These are phyloP conservation scores for Beauveria pseudobassiana DNA, from an alignment of 2,329 filamentous ascomycete species.

Conservation along the genomic window DNA sequence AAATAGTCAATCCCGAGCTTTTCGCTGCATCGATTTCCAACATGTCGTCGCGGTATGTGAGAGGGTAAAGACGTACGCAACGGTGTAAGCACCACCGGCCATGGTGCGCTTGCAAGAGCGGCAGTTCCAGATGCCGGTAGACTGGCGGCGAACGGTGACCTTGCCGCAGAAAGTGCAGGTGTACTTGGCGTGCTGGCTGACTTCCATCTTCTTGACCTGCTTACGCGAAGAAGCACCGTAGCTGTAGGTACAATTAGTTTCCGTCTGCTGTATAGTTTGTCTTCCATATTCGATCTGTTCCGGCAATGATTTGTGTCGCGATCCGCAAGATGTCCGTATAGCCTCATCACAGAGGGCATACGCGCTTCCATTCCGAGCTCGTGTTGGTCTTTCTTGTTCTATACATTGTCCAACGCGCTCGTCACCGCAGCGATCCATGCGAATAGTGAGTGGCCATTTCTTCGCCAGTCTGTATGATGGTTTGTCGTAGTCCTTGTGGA, in stretches of 20 bases:
- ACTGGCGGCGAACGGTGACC: slow-evolving; percentile 82
- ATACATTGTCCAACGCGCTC: not conserved
- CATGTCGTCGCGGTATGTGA: not conserved
- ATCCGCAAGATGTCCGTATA: not conserved
- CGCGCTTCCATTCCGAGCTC: not conserved
- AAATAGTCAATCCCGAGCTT: not conserved
- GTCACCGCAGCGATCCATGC: not conserved
- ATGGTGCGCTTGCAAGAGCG: slow-evolving; percentile 84
- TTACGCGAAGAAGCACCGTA: slow-evolving; percentile 99
- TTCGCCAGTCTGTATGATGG: not conserved
- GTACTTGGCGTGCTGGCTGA: slow-evolving; percentile 96
- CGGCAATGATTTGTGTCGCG: not conserved
- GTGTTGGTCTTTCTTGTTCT: not conserved
- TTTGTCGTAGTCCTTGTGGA: not conserved
- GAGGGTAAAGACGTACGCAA: slow-evolving; percentile 67
- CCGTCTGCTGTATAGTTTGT: not conserved
- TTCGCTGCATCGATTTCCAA: not conserved
- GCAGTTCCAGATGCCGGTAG: slow-evolving; percentile 97
- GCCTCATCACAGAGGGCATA: not conserved
- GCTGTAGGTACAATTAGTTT: slow-evolving; percentile 42
- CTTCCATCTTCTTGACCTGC: slow-evolving; percentile 97
- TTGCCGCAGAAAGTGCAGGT: slow-evolving; percentile 99
- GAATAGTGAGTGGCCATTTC: not conserved
- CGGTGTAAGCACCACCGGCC: slow-evolving; percentile 73
- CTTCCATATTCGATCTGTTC: not conserved